These are phyloP conservation scores for Solanum piurae DNA, from an alignment of 257 asterid species.

Conservation along the genomic window DNA sequence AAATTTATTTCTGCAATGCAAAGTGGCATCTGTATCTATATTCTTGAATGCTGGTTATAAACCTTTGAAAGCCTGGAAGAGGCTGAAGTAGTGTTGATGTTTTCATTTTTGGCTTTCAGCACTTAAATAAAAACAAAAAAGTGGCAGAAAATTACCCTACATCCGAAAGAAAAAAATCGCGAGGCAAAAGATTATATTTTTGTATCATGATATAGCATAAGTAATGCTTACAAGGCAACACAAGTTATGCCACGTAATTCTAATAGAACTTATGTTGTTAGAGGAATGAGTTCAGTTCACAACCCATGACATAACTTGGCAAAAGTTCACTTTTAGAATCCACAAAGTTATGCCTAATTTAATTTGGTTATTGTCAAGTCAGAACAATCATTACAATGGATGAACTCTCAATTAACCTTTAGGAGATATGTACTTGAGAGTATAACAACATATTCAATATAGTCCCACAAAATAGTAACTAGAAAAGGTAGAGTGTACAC, in stretches of 20 bases:
- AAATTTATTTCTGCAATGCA: neutral
- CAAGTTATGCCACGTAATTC: neutral
- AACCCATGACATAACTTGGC: neutral
- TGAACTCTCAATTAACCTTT: neutral
- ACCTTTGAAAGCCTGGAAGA: neutral
- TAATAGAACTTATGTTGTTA: too few species aligned
- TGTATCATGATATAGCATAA: too few species aligned
- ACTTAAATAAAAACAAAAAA: neutral
- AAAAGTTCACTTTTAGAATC: too few species aligned
- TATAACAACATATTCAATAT: too few species aligned
- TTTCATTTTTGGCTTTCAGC: neutral
- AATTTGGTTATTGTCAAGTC: neutral
- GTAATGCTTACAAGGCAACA: neutral
- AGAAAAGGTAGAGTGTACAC: neutral
- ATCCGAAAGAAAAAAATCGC: too few species aligned
- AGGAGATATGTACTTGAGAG: neutral
- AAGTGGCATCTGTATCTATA: neutral
- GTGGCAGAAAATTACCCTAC: neutral
- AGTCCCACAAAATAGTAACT: neutral
- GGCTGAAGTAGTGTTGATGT: neutral
- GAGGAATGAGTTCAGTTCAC: neutral
- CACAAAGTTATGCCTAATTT: too few species aligned
- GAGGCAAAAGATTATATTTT: neutral
- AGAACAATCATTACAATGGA: neutral
- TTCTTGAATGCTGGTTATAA: neutral